A percentile compares a stretch with the other conserved stretches of the same genome.
Conservation (phyloP, 176 grass and related monocot genomes). For the Miscanthus lutarioriparius region DNA sequence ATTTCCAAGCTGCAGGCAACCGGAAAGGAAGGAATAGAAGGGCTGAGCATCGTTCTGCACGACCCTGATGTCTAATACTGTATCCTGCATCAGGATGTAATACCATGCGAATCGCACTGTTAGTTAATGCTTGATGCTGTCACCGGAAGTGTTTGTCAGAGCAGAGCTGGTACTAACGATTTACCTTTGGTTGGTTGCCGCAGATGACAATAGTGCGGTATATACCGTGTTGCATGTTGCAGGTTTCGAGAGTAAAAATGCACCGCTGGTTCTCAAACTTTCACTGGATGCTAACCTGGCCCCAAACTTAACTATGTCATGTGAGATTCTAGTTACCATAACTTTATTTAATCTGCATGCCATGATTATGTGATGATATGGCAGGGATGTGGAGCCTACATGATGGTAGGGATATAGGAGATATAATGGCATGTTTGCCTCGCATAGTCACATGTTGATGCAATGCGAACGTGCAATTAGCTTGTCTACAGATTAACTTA, state of each 20-base stretch:
- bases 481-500: not conserved
- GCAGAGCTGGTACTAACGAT: not conserved
- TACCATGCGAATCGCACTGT: not conserved
- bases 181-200: not conserved
- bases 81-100: no score
- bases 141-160: not conserved
- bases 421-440: no score
- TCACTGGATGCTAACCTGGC: not conserved
- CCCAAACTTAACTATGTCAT: no score
- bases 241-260: not conserved
- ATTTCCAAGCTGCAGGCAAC: conserved; percentile 56
- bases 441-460: not conserved
- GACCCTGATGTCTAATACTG: not conserved
- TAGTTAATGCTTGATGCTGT: not conserved
- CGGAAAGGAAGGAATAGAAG: not conserved
- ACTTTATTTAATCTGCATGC: not conserved
- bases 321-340: not conserved
- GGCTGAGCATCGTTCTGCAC: not conserved
- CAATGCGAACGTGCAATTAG: not conserved
- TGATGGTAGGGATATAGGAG: not conserved
- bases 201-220: not conserved
- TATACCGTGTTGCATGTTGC: not conserved
- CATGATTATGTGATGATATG: not conserved
- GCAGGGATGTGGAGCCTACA: not conserved
- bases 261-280: not conserved